Base-by-base conservation (phyloP, 768 basidiomycete genomes). In the Mycena galericulata region DNA sequence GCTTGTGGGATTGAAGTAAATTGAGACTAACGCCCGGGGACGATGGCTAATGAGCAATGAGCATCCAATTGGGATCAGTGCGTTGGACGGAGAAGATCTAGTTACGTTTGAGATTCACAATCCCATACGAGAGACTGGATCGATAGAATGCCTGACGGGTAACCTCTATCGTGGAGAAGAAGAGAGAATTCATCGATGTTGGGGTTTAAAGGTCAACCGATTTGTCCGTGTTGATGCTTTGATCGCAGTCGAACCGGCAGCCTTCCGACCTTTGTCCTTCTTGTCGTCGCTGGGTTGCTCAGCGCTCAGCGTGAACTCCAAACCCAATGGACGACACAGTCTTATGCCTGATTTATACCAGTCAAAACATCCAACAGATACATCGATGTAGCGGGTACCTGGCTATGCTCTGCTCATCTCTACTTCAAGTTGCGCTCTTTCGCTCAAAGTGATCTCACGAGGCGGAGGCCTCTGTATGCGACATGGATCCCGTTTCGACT, bases 71-170 rank as follows among this genome's bases (percentile, higher is more conserved):
- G 20, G 4, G 26, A 36, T 46, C 51, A 26, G 4, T 55, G 24
- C 32, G 27, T 20, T n/a, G 30, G 54, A 27, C 41, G 47, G 41
- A 50, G 20, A 38, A 62, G 24, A 51, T 26, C 14, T 43, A 87
- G 94, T 81, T 79, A 99, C 97, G 97, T 74, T 96, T 98, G 68
- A 98, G 88, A 77, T 99, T 99, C 50, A 98, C 97, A 69, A 98
- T 92, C 2, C 94, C 97, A 78, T 87, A 93, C 0, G 92, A 89
- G 15, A 92, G 84, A 1, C 88, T 72, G 4, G 89, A 86, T 27
- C 88, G 86, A 74, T 92, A 91, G 79, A 97, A 95, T 0, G 84
- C 88, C 75, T 95, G 93, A 45, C 85, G 84, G 7, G 92, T 89
- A 12, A 95, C 93, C 69, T 94, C 93, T 59, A 94, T 89, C 1